These are phyloP conservation scores for Yarrowia galli DNA, from an alignment of 1,139 yeast species.

Conservation along the genomic window DNA sequence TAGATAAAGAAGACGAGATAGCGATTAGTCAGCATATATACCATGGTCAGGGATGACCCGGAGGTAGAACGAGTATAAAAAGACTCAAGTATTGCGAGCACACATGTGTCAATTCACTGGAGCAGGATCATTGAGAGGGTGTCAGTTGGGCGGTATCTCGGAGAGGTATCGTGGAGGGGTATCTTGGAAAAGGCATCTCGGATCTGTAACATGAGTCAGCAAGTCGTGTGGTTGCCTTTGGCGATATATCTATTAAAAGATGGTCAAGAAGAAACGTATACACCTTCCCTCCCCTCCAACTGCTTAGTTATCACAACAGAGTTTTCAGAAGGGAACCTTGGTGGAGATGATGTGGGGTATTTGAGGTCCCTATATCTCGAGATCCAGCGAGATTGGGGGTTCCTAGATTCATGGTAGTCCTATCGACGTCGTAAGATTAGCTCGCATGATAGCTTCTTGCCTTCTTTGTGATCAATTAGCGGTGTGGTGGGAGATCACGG, in stretches of 20 bases:
- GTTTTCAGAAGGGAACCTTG: constrained; percentile 17
- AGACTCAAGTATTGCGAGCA: no score
- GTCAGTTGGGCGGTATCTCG: no score
- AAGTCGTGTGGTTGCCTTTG: not conserved
- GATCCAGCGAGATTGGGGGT: not conserved
- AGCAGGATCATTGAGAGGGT: no score
- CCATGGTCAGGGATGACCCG: no score
- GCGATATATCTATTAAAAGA: not conserved
- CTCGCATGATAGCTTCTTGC: not conserved
- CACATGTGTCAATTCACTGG: not conserved
- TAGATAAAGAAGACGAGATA: not conserved
- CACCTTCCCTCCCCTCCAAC: not conserved
- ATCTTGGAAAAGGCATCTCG: not conserved
- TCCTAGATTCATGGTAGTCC: not conserved
- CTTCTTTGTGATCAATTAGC: not conserved
- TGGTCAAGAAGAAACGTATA: not conserved
- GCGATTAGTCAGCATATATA: not conserved
- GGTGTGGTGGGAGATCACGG: not conserved
- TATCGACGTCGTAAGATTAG: not conserved
- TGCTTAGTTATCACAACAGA: not conserved
- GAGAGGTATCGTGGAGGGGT: not conserved
- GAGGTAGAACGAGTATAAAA: no score
- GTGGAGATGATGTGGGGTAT: constrained; percentile 5
- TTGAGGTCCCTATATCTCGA: not conserved
- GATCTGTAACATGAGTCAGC: not conserved